Conservation (phyloP, 192 early-diverging fungal genomes). For the Entomortierella lignicola region DNA sequence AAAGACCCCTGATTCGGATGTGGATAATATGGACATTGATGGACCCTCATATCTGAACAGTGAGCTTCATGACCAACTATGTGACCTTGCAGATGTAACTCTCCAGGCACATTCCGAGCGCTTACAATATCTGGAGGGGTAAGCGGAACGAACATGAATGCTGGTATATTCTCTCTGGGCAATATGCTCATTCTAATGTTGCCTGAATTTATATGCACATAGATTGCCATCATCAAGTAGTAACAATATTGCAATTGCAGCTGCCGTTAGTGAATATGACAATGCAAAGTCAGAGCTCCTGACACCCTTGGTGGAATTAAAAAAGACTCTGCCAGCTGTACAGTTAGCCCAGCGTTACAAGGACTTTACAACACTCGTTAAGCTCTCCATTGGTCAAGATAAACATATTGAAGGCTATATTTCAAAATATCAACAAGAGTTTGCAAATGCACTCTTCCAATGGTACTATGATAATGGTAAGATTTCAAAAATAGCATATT, state of each 20-base stretch:
- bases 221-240: slow-evolving; percentile 12
- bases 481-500: neutral
- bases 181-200: no score
- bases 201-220: neutral
- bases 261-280: slow-evolving; percentile 19
- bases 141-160: neutral
- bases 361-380: slow-evolving; percentile 44
- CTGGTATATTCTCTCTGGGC: no score
- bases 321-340: slow-evolving; percentile 23
- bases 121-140: slow-evolving; percentile 43
- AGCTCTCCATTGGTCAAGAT: slow-evolving; percentile 17
- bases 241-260: slow-evolving; percentile 13
- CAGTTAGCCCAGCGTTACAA: slow-evolving; percentile 36
- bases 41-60: neutral
- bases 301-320: slow-evolving; percentile 25
- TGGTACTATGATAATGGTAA: slow-evolving; percentile 46
- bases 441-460: slow-evolving; percentile 46
- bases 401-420: slow-evolving; percentile 14
- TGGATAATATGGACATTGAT: slow-evolving; percentile 15
- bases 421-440: slow-evolving; percentile 44
- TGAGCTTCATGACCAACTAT: slow-evolving; percentile 44
- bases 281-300: slow-evolving; percentile 17
- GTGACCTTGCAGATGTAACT: slow-evolving; percentile 46
- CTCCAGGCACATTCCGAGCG: slow-evolving; percentile 46
- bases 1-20: neutral